Percentiles rank a stretch among this genome's conserved stretches.
Evolutionary conservation across 768 basidiomycete genomes (phyloP).

Genomic region (Rhodotorula taiwanensis): DNA sequence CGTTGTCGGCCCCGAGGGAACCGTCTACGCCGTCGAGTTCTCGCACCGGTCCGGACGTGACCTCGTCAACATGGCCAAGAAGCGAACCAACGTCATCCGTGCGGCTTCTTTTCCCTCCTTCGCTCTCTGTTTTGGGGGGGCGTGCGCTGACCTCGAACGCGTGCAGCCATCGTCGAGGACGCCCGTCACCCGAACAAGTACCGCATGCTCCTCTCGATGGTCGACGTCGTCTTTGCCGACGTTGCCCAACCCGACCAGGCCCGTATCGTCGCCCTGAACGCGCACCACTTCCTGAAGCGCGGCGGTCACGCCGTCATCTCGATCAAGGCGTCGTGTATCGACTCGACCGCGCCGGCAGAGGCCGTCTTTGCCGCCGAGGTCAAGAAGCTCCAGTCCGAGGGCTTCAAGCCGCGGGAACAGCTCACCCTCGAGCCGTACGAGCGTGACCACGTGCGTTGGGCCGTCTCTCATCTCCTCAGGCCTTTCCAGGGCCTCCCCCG

Average conservation of each 20-base stretch:
- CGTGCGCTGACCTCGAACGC: background rate
- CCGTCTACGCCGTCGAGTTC: slow-evolving; percentile 98
- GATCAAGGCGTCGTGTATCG: slow-evolving; percentile 98
- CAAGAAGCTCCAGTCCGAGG: slow-evolving; percentile 63
- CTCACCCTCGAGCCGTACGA: slow-evolving; percentile 72
- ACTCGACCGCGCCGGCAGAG: slow-evolving; percentile 86
- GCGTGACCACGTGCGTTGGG: background rate
- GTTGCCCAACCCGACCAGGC: slow-evolving; percentile 98
- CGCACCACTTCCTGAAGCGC: slow-evolving; percentile 91
- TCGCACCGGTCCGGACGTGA: slow-evolving; percentile 94
- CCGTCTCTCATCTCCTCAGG: background rate
- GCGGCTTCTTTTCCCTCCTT: slow-evolving; percentile 43
- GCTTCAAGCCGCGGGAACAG: slow-evolving; percentile 91
- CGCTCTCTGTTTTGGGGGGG: too few species aligned
- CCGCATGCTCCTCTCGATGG: slow-evolving; percentile 89
- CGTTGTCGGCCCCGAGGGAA: slow-evolving; percentile 93
- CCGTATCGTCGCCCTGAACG: slow-evolving; percentile 87
- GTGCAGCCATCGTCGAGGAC: slow-evolving; percentile 89
- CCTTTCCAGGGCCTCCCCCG: too few species aligned
- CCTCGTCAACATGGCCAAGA: slow-evolving; percentile 98
- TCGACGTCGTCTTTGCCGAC: slow-evolving; percentile 97
- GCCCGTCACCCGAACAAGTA: slow-evolving; percentile 93
- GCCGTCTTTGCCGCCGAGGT: slow-evolving; percentile 85
- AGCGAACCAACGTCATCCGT: slow-evolving; percentile 98
- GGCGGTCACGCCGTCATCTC: slow-evolving; percentile 88